phyloP scores from a whole-genome alignment of 176 grass and related monocot species.

The Eleusine coracana region DNA sequence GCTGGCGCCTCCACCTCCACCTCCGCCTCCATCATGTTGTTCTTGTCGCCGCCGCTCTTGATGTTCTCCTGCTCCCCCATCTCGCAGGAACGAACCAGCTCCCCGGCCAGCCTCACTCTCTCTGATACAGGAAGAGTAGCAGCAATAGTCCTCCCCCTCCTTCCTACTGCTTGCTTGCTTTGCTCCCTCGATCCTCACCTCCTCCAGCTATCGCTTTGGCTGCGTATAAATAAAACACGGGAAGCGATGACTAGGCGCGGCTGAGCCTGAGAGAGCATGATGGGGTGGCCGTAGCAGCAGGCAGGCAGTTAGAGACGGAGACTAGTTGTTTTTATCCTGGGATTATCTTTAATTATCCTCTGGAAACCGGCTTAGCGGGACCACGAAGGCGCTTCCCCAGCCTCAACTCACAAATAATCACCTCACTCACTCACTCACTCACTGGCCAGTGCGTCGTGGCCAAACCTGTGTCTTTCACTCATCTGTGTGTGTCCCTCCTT shows the following conservation, averaged over 20 bases:
- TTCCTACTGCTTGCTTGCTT: not conserved
- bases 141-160: not conserved
- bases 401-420: conserved; percentile 1
- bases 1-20: not conserved
- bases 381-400: conserved; percentile 11
- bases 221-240: conserved; percentile 49
- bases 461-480: conserved; percentile 5
- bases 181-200: not conserved
- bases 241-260: not conserved
- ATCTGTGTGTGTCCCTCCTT: not conserved
- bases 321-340: not conserved
- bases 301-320: not conserved
- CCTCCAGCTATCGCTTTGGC: conserved; percentile 34
- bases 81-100: not conserved
- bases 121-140: not conserved
- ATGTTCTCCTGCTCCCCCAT: conserved; percentile 54
- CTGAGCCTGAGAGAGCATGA: not conserved
- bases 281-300: conserved; percentile 34
- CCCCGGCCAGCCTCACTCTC: not conserved
- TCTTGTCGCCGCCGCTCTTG: not conserved
- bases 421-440: not conserved
- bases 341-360: conserved; percentile 29
- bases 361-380: conserved; percentile 37
- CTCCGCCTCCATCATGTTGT: conserved; percentile 12
- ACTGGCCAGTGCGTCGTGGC: conserved; percentile 13